These are phyloP conservation scores for Golubevia pallescens DNA, from an alignment of 1,284 basidiomycete genomes.

Conservation along the genomic window DNA sequence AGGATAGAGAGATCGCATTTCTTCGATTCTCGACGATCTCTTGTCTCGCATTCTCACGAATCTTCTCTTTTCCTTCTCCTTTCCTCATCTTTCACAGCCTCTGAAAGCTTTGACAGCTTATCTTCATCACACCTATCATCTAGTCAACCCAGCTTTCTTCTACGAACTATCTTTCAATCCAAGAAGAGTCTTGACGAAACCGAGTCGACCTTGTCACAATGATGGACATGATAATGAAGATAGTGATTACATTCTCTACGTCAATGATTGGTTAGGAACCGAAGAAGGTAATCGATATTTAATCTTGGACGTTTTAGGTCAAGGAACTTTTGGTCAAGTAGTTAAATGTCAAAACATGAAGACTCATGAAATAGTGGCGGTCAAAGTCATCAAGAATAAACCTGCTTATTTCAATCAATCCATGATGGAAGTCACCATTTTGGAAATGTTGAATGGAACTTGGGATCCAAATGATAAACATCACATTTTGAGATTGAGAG, in stretches of 20 bases:
- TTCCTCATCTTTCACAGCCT: conserved; percentile 17
- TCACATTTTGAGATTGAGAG: conserved; percentile 57
- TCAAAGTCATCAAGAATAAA: conserved; percentile 65
- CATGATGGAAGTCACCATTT: conserved; percentile 64
- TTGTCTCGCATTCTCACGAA: background rate
- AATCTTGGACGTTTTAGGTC: conserved; percentile 61
- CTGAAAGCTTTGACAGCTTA: conserved; percentile 61
- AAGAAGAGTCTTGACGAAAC: conserved; percentile 57
- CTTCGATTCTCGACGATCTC: too few species aligned
- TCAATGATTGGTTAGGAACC: conserved; percentile 61
- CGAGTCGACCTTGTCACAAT: conserved; percentile 60
- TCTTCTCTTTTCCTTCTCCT: background rate
- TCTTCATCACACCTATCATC: conserved; percentile 62
- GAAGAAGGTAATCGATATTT: conserved; percentile 49
- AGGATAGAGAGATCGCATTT: too few species aligned
- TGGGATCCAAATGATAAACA: conserved; percentile 63
- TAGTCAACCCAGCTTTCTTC: conserved; percentile 62
- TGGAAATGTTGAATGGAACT: conserved; percentile 58
- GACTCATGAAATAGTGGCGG: conserved; percentile 62
- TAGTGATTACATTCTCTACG: conserved; percentile 62
- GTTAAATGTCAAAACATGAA: conserved; percentile 64
- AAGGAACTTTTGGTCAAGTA: conserved; percentile 63
- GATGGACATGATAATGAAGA: conserved; percentile 62
- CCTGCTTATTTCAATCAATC: conserved; percentile 63
- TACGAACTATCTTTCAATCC: conserved; percentile 64